Evolutionary conservation across 1,139 yeast genomes (phyloP).

Genomic region (Meyerozyma smithsonii): DNA sequence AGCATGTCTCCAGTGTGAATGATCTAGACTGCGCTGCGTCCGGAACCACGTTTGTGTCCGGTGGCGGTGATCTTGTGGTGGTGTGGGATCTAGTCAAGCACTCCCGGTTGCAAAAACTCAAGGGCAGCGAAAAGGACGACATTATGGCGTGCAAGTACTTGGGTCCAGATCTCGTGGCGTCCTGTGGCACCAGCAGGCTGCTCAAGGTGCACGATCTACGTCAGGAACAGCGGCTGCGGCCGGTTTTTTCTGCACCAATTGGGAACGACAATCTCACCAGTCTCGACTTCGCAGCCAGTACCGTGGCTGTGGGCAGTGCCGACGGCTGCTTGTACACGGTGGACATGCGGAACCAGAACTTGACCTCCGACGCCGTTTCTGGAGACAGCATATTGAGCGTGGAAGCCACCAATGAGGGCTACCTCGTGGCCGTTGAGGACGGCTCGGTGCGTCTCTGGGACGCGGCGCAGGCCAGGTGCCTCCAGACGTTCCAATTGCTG

Average conservation of each 20-base stretch:
- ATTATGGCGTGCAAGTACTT: slow-evolving; percentile 13
- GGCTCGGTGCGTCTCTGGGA: slow-evolving; percentile 9
- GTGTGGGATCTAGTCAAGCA: slow-evolving; percentile 14
- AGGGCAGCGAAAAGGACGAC: slow-evolving; percentile 10
- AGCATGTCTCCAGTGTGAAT: slow-evolving; percentile 17
- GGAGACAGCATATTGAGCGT: slow-evolving; percentile 7
- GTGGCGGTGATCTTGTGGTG: slow-evolving; percentile 10
- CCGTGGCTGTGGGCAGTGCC: slow-evolving; percentile 21
- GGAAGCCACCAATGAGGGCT: slow-evolving; percentile 3
- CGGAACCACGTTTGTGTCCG: slow-evolving; percentile 10
- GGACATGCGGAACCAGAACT: slow-evolving; percentile 22
- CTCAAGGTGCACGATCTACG: slow-evolving; percentile 19
- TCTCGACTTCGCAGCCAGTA: slow-evolving; percentile 13
- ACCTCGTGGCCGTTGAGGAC: slow-evolving; percentile 11
- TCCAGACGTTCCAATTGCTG: neutral
- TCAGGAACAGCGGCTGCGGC: slow-evolving; percentile 7
- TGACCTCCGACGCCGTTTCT: slow-evolving; percentile 13
- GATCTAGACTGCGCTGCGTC: slow-evolving; percentile 12
- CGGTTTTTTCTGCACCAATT: slow-evolving; percentile 15
- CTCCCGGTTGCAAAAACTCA: slow-evolving; percentile 7
- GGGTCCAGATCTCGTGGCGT: slow-evolving; percentile 14
- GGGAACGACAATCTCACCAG: slow-evolving; percentile 29
- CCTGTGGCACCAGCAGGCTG: slow-evolving; percentile 24
- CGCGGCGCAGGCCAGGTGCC: neutral
- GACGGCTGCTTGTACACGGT: slow-evolving; percentile 23